Base-by-base conservation (phyloP, 148 eudicot genomes). In the Pharnaceum exiguum region DNA sequence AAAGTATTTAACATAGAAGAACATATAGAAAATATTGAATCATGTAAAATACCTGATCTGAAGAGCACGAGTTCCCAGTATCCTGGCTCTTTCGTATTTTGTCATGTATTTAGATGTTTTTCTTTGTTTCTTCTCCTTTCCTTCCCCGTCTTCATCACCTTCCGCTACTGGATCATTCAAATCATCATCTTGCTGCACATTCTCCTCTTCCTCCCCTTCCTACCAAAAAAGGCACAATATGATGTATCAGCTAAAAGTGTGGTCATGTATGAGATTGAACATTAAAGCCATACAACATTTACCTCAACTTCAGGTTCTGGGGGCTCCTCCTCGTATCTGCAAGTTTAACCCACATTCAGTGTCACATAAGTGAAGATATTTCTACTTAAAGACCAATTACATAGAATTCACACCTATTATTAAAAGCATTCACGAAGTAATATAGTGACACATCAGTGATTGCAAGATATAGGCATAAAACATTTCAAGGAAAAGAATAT, bases 31-130 rank as follows among this genome's bases (percentile, higher is more conserved):
- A 27, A 23, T 16, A 28, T 15, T 7, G 6, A 21, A n/a, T 46
- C 23, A 10, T 24, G 40, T 55, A 28, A 22, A 28, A 18, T 37
- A 77, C 87, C 87, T 82, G 56, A 82, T 82, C 69, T 82, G 87
- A 57, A 78, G 76, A 15, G 87, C 87, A 65, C 87, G 83, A 2
- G 87, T 76, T 3, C 87, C 87, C 27, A 82, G 46, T 13, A 82
- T 76, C 68, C 83, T 78, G 23, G 87, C 87, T 26, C 86, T 62
- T 29, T 68, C 79, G 40, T 79, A 71, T 36, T 75, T 86, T 18
- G 96, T 83, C 96, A 89, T 89, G 62, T 78, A 89, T 47, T 89
- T 89, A 39, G 90, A 79, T 4, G 96, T 89, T 55, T 90, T 90
- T 40, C 97, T 82, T 57, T 72, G 79, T 32, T 71, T 71, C 53